Evolutionary conservation across 345 rosid species (phyloP).

Genomic region (Noccaea bulbosa): DNA sequence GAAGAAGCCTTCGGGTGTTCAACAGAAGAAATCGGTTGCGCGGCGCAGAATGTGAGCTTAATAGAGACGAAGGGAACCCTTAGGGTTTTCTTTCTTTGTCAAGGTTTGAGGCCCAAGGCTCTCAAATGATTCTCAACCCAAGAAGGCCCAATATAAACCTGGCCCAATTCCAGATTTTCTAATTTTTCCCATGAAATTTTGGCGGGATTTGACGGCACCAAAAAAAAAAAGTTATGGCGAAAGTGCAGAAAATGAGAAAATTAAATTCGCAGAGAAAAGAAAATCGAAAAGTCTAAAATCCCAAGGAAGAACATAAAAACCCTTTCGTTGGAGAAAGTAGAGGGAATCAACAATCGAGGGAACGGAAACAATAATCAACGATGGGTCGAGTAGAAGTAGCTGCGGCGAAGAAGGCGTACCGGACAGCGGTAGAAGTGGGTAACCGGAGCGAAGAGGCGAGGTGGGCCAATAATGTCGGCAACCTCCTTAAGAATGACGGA

Average conservation of each 20-base stretch:
- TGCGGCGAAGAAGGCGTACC: conserved; percentile 71
- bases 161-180: not conserved
- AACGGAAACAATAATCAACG: not conserved
- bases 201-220: conserved; percentile 40
- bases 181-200: conserved; percentile 1
- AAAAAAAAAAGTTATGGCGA: conserved; percentile 1
- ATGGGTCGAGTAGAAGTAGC: conserved; percentile 59
- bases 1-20: not conserved
- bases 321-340: not conserved
- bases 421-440: conserved; percentile 68
- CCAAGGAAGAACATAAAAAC: conserved; percentile 13
- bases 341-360: conserved; percentile 7
- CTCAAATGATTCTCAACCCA: not conserved
- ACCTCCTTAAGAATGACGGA: conserved; percentile 75
- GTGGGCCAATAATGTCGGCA: conserved; percentile 90
- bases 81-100: conserved; percentile 11
- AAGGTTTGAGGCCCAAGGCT: not conserved
- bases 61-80: conserved; percentile 14
- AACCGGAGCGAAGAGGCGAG: conserved; percentile 86
- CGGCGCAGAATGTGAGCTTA: conserved; percentile 31
- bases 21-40: not conserved
- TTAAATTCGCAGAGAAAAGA: not conserved
- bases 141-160: not conserved
- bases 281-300: conserved; percentile 11
- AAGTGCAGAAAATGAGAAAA: conserved; percentile 10